phyloP scores from a whole-genome alignment of 768 basidiomycete genomes.

The Thelephora ganbajun region DNA sequence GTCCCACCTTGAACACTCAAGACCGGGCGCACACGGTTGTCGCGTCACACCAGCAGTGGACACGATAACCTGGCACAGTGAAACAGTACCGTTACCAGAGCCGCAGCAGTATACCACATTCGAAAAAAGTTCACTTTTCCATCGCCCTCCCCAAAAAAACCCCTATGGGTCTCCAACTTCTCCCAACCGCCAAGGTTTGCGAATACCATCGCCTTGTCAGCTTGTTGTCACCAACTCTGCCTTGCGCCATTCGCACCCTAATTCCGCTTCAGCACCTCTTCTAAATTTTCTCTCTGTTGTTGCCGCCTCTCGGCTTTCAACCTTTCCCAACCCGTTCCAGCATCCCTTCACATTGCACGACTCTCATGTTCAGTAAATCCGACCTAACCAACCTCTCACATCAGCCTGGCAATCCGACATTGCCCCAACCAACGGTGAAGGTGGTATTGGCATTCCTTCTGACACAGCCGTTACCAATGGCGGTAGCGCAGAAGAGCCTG shows the following conservation, averaged over 20 bases:
- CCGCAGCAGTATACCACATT: slow-evolving; percentile 6
- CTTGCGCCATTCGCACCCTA: slow-evolving; percentile 5
- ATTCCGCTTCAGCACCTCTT: too few relatives aligned
- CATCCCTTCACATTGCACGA: slow-evolving; percentile 10
- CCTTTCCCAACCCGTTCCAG: slow-evolving; percentile 11
- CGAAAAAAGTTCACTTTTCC: neutral
- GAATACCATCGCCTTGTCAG: slow-evolving; percentile 8
- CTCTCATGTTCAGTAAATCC: slow-evolving; percentile 17
- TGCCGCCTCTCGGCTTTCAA: slow-evolving; percentile 18
- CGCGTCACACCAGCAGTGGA: slow-evolving; percentile 5
- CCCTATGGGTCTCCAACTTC: slow-evolving; percentile 1
- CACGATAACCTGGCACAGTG: neutral
- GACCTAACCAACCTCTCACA: slow-evolving; percentile 23
- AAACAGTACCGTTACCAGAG: slow-evolving; percentile 5
- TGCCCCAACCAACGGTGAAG: slow-evolving; percentile 32
- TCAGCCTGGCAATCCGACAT: slow-evolving; percentile 82
- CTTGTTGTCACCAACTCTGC: slow-evolving; percentile 14
- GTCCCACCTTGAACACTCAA: slow-evolving; percentile 7
- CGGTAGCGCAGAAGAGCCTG: slow-evolving; percentile 38
- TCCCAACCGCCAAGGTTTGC: slow-evolving; percentile 5
- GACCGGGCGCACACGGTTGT: slow-evolving; percentile 3
- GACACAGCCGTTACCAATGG: slow-evolving; percentile 32
- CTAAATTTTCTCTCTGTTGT: slow-evolving; percentile 3
- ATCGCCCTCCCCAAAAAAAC: slow-evolving; percentile 5
- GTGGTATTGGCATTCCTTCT: slow-evolving; percentile 60